These are phyloP conservation scores for Botryotinia globosa DNA, from an alignment of 2,329 filamentous ascomycete species.

Conservation along the genomic window DNA sequence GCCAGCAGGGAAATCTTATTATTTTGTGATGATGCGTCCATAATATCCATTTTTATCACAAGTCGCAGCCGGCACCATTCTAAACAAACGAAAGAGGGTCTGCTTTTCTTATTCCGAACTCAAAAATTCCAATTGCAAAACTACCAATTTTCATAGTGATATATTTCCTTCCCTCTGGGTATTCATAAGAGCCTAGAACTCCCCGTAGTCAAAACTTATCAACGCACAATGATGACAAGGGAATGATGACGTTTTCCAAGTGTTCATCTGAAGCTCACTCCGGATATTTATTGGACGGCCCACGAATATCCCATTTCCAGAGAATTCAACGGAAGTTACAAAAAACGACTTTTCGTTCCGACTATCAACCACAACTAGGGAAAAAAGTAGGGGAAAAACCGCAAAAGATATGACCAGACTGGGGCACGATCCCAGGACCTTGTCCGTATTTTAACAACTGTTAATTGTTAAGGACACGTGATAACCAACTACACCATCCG, in stretches of 20 bases:
- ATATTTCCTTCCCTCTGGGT: background rate
- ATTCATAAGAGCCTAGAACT: background rate
- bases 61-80: background rate
- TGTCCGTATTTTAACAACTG: slow-evolving; percentile 10
- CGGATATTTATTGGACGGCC: background rate
- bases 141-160: background rate
- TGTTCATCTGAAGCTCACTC: background rate
- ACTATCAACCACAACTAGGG: too few species aligned
- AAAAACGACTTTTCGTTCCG: background rate
- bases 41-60: background rate
- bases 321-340: background rate
- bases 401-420: slow-evolving; percentile 9
- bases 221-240: background rate
- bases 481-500: slow-evolving; percentile 20
- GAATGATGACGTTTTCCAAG: background rate
- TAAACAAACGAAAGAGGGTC: background rate
- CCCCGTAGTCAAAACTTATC: background rate
- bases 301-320: background rate
- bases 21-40: rapidly evolving
- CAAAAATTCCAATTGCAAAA: background rate
- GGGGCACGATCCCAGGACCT: slow-evolving; percentile 18
- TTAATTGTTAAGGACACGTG: slow-evolving; percentile 16
- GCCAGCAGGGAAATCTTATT: slow-evolving; percentile 10
- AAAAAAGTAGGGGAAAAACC: background rate
- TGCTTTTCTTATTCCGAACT: background rate